Evolutionary conservation across 305 asterid genomes (phyloP).

Genomic region (Ilex paraguariensis): DNA sequence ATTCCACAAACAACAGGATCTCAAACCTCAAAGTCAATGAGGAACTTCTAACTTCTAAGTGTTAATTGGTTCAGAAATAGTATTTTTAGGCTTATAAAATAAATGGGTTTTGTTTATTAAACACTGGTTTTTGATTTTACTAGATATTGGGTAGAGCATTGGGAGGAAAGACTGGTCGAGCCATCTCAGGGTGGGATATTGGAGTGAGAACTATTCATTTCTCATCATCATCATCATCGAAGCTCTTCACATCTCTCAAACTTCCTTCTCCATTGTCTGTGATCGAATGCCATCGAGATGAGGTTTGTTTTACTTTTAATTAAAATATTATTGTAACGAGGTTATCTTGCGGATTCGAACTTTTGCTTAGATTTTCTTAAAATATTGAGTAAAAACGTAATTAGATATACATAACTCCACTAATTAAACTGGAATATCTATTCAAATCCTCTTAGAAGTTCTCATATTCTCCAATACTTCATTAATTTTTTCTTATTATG

Average conservation of each 20-base stretch:
- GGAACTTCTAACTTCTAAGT: no score
- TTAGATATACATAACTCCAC: no score
- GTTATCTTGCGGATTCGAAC: neutral
- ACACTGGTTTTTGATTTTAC: slow-evolving; percentile 2
- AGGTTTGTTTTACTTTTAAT: slow-evolving; percentile 33
- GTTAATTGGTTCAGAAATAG: no score
- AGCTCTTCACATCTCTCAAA: slow-evolving; percentile 37
- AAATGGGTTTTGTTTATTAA: slow-evolving; percentile 1
- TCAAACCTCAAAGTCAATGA: no score
- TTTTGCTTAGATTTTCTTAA: no score
- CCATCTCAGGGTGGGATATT: slow-evolving; percentile 66
- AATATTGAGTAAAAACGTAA: no score
- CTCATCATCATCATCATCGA: slow-evolving; percentile 32
- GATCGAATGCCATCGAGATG: slow-evolving; percentile 74
- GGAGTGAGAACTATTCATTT: slow-evolving; percentile 52
- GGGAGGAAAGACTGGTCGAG: slow-evolving; percentile 70
- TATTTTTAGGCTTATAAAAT: no score
- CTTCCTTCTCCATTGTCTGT: slow-evolving; percentile 51
- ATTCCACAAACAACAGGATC: no score
- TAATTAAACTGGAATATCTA: no score
- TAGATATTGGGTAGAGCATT: slow-evolving; percentile 72
- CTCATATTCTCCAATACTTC: neutral
- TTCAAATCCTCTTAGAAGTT: neutral
- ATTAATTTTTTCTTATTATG: no score
- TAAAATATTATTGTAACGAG: neutral